phyloP scores from a whole-genome alignment of 2,329 filamentous ascomycete species.

The Tolypocladium paradoxum region DNA sequence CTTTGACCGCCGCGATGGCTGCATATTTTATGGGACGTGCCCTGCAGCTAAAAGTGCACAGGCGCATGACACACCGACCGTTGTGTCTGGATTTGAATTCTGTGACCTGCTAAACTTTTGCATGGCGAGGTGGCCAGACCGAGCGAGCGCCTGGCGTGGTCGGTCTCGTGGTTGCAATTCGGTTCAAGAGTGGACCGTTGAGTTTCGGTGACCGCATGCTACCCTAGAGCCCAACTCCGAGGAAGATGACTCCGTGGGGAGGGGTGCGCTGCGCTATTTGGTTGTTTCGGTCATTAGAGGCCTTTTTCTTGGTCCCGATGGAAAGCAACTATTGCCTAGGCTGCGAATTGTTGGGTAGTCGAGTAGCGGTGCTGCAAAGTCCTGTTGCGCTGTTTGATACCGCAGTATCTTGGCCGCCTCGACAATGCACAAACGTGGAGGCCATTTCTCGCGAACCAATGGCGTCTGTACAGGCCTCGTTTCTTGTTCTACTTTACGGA shows the following conservation, averaged over 20 bases:
- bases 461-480: background rate
- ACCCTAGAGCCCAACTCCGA: background rate
- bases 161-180: background rate
- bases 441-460: too few relatives aligned
- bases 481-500: background rate
- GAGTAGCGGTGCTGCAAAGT: background rate
- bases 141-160: too few relatives aligned
- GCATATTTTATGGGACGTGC: constrained; percentile 20
- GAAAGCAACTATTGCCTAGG: background rate
- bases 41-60: constrained; percentile 13
- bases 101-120: background rate
- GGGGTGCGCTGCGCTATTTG: too few relatives aligned
- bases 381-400: too few relatives aligned
- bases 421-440: too few relatives aligned
- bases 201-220: background rate
- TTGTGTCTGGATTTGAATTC: background rate
- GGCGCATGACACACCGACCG: background rate
- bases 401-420: too few relatives aligned
- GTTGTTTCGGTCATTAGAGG: background rate
- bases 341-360: background rate
- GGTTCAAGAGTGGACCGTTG: background rate
- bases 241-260: background rate
- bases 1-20: constrained; percentile 14
- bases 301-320: background rate
- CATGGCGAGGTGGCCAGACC: background rate